Percentiles rank a stretch among this genome's conserved stretches.
phyloP scores from a whole-genome alignment of 139 green algal species.

The Coelastrella sp. region DNA sequence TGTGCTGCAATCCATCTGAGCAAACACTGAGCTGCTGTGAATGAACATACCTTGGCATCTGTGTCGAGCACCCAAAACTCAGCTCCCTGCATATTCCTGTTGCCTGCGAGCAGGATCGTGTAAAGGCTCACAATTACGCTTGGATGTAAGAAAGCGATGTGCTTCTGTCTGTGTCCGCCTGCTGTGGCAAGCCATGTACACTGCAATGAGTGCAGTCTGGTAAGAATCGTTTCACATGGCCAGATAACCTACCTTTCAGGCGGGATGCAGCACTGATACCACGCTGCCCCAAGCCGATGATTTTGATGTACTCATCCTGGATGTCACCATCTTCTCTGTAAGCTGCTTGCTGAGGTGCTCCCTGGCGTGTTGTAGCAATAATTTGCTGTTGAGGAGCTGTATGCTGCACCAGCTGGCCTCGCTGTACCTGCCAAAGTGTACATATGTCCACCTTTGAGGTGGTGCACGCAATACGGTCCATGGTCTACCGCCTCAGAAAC shows the following conservation, averaged over 20 bases:
- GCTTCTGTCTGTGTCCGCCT: too few species aligned
- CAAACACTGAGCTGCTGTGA: neutral
- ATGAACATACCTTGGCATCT: constrained; percentile 48
- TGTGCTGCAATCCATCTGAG: too few species aligned
- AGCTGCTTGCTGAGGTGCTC: neutral
- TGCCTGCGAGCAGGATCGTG: constrained; percentile 50
- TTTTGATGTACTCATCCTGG: constrained; percentile 54
- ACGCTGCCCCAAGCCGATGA: constrained; percentile 75
- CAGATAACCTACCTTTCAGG: constrained; percentile 61
- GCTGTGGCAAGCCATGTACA: too few species aligned
- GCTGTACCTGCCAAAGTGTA: neutral
- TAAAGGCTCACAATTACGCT: too few species aligned
- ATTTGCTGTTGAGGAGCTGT: neutral
- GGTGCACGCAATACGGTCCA: too few species aligned
- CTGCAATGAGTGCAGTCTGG: too few species aligned
- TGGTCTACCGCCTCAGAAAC: too few species aligned
- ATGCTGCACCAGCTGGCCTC: neutral
- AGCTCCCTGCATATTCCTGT: constrained; percentile 19
- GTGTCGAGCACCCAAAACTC: constrained; percentile 65
- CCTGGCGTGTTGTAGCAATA: neutral
- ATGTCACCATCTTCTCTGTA: neutral
- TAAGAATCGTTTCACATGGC: too few species aligned
- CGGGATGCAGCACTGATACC: constrained; percentile 72
- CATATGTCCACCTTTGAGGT: too few species aligned
- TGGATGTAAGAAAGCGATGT: too few species aligned